Base-by-base conservation (phyloP, 2,329 filamentous ascomycete genomes). In the Alternaria viburni region DNA sequence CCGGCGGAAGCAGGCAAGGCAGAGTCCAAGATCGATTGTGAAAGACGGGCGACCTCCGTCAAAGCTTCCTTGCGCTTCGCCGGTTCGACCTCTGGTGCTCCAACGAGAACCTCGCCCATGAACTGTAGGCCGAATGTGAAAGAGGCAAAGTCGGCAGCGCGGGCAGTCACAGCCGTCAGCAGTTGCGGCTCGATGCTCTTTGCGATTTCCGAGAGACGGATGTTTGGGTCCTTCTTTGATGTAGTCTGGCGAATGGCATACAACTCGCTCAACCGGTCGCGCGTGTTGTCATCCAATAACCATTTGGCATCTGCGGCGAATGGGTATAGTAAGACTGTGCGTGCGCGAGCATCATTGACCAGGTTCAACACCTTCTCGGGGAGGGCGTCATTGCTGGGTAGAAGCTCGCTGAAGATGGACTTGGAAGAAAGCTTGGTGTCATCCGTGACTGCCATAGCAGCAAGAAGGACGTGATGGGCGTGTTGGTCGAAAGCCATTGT, bases 401-500 rank as follows among this genome's bases (percentile, higher is more conserved):
- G 82, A 12, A 99, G 85, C 80, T 98, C 95, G 0, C 92, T 86
- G 80, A 97, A 93, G 68, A 99, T 91, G 30, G 91, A 86, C 82
- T 97, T 98, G 54, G 89, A 86, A 4, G 89, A 92, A 74, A 97
- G 85, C 68, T 96, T 94, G 10, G 96, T 99, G 78, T 99, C 96
- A 72, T 99, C 96, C 52, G 97, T 89, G 52, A 97, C 90, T 73
- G 98, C 96, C 77, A 94, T 93, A 1, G 93, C 93, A 2, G 93
- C 87, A 59, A 98, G 86, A 32, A 99, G 88, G 57, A 98, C 87
- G 66, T 90, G 85, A 76, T 97, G 93, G 2, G 89, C 96, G 73
- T 94, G 81, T 7, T 85, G 79, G 75, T 99, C 95, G 51, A 88
- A 89, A 3, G 93, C 92, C 88, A 99, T 93, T 67, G 91, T 84